A percentile compares a stretch with the other conserved stretches of the same genome.
phyloP scores from a whole-genome alignment of 2,329 filamentous ascomycete genomes.

The Xylariales sp. region DNA sequence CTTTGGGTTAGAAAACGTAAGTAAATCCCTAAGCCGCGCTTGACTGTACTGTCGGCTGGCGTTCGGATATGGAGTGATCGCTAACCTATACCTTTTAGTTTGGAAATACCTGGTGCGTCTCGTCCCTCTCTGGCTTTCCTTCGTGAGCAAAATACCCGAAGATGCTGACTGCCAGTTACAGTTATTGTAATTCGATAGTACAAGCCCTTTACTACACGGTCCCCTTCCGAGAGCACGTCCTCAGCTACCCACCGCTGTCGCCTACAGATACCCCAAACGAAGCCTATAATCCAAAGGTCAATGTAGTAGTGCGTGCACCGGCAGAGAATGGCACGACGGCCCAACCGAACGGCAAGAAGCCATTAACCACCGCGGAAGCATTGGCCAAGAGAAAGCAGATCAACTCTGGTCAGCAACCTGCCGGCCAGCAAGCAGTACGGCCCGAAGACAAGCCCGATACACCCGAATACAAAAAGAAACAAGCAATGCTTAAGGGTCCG shows the following conservation, averaged over 20 bases:
- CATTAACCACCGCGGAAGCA: slow-evolving; percentile 50
- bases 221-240: slow-evolving; percentile 87
- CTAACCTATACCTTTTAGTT: slow-evolving; percentile 59
- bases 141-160: too few species aligned
- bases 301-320: slow-evolving; percentile 57
- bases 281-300: slow-evolving; percentile 49
- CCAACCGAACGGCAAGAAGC: slow-evolving; percentile 46
- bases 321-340: slow-evolving; percentile 43
- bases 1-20: slow-evolving; percentile 96
- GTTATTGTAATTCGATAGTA: slow-evolving; percentile 97
- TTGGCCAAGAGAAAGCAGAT: slow-evolving; percentile 52
- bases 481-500: slow-evolving; percentile 82
- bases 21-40: slow-evolving; percentile 28
- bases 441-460: slow-evolving; percentile 93
- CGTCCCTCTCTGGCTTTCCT: too few species aligned
- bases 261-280: slow-evolving; percentile 63
- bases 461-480: slow-evolving; percentile 97
- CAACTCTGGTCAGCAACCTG: slow-evolving; percentile 48
- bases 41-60: slow-evolving; percentile 1
- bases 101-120: slow-evolving; percentile 85
- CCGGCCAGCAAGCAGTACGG: slow-evolving; percentile 51
- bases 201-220: slow-evolving; percentile 96
- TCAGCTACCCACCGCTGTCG: slow-evolving; percentile 78
- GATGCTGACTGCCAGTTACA: too few species aligned
- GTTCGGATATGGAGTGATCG: too few species aligned